Percentiles rank a stretch among this genome's conserved stretches.
These are phyloP conservation scores for Alternaria arborescens DNA, from an alignment of 2,329 filamentous ascomycete species.

Conservation along the genomic window DNA sequence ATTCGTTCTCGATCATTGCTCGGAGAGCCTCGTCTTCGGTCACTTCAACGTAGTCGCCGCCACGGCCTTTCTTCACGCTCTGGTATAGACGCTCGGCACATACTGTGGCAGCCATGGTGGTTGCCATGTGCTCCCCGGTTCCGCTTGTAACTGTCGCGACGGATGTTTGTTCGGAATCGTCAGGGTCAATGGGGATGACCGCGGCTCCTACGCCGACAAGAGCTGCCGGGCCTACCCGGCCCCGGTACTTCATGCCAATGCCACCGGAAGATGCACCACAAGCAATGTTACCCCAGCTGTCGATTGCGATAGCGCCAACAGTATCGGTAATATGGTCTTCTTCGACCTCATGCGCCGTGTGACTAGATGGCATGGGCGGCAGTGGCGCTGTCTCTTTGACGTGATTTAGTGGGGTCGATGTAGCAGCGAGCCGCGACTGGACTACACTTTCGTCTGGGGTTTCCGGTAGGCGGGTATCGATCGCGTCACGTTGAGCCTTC, in stretches of 20 bases:
- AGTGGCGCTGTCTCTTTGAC: conserved; percentile 24
- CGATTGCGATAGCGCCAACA: conserved; percentile 93
- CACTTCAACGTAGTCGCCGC: conserved; percentile 70
- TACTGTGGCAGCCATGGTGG: conserved; percentile 86
- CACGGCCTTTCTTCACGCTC: conserved; percentile 66
- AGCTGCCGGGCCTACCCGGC: conserved; percentile 89
- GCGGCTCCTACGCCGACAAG: conserved; percentile 91
- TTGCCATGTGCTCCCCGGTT: conserved; percentile 97
- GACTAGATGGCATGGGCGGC: conserved; percentile 8
- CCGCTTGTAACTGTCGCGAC: conserved; percentile 91
- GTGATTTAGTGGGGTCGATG: conserved; percentile 23
- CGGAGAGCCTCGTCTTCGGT: conserved; percentile 81
- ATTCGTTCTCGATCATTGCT: conserved; percentile 84
- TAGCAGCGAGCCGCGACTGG: conserved; percentile 5
- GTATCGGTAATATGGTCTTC: conserved; percentile 85
- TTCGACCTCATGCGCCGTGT: conserved; percentile 11
- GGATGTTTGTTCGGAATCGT: conserved; percentile 72
- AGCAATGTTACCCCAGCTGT: conserved; percentile 84
- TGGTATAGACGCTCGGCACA: conserved; percentile 87
- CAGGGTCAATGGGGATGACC: conserved; percentile 78
- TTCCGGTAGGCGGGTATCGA: conserved; percentile 15
- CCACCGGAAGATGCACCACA: conserved; percentile 96
- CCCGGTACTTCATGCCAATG: conserved; percentile 97
- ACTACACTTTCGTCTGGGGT: background rate
- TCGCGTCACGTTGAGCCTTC: conserved; percentile 15